These are phyloP conservation scores for Penicillium daleae DNA, from an alignment of 495 filamentous ascomycete species.

Conservation along the genomic window DNA sequence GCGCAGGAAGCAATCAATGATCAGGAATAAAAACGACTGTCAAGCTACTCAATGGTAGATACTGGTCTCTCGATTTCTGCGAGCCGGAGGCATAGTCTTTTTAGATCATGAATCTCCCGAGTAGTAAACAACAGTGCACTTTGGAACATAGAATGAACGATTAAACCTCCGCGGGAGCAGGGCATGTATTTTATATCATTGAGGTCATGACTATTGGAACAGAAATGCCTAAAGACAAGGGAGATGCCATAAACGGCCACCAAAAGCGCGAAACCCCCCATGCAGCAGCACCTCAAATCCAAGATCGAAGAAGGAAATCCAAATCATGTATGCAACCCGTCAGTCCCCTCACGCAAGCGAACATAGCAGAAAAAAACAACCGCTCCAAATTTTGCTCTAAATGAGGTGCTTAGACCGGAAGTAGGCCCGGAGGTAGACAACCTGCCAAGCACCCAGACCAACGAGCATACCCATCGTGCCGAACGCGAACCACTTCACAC, in stretches of 20 bases:
- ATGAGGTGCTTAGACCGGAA: constrained; percentile 96
- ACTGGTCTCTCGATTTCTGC: no score
- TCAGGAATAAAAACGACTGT: neutral
- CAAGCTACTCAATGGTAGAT: neutral
- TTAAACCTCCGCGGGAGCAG: constrained; percentile 25
- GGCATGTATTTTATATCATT: constrained; percentile 44
- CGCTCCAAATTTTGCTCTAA: constrained; percentile 39
- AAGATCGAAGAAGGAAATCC: constrained; percentile 17
- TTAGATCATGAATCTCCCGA: neutral
- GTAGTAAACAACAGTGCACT: neutral
- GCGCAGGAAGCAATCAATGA: neutral
- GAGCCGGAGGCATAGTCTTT: neutral
- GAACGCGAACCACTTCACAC: constrained; percentile 98
- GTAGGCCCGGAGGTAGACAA: constrained; percentile 95
- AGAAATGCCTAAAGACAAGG: constrained; percentile 41
- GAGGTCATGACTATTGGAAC: constrained; percentile 46
- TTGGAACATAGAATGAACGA: neutral
- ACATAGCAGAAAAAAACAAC: constrained; percentile 2
- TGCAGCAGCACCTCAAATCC: constrained; percentile 16
- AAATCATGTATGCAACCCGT: constrained; percentile 18
- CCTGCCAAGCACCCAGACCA: constrained; percentile 92
- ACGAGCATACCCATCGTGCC: constrained; percentile 93
- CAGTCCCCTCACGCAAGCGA: constrained; percentile 1
- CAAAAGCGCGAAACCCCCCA: constrained; percentile 33
- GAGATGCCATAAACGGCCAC: constrained; percentile 32